Evolutionary conservation across 371 early-diverging fungal species (phyloP).

Genomic region (Mortierella sp.): DNA sequence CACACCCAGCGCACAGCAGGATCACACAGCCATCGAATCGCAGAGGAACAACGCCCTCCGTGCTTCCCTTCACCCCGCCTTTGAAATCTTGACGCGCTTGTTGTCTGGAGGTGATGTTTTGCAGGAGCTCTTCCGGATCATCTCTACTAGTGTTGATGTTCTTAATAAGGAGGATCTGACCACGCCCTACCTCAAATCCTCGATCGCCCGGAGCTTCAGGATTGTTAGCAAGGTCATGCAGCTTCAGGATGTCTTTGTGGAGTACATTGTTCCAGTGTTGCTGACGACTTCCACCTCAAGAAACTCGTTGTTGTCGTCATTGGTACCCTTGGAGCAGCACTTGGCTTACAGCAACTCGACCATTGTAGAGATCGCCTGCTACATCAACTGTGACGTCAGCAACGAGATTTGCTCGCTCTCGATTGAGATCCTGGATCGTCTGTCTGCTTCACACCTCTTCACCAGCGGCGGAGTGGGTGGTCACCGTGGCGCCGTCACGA

Average conservation of each 20-base stretch:
- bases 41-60: conserved; percentile 42
- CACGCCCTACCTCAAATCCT: conserved; percentile 40
- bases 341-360: conserved; percentile 77
- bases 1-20: conserved; percentile 28
- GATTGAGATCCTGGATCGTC: conserved; percentile 78
- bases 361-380: conserved; percentile 80
- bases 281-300: conserved; percentile 36
- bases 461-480: conserved; percentile 45
- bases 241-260: conserved; percentile 78
- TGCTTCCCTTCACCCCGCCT: conserved; percentile 84
- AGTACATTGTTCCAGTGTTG: conserved; percentile 73
- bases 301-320: conserved; percentile 47
- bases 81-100: conserved; percentile 84
- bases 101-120: conserved; percentile 83
- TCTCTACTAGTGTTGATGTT: conserved; percentile 71
- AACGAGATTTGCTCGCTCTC: conserved; percentile 84
- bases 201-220: conserved; percentile 69
- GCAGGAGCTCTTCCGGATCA: conserved; percentile 74
- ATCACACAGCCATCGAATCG: conserved; percentile 35
- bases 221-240: conserved; percentile 77
- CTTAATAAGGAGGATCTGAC: conserved; percentile 61
- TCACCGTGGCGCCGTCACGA: conserved; percentile 66
- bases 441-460: conserved; percentile 74
- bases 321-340: conserved; percentile 85
- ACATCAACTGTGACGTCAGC: conserved; percentile 73